A percentile compares a stretch with the other conserved stretches of the same genome.
phyloP scores from a whole-genome alignment of 2,329 filamentous ascomycete genomes.

The Westerdykella ornata region DNA sequence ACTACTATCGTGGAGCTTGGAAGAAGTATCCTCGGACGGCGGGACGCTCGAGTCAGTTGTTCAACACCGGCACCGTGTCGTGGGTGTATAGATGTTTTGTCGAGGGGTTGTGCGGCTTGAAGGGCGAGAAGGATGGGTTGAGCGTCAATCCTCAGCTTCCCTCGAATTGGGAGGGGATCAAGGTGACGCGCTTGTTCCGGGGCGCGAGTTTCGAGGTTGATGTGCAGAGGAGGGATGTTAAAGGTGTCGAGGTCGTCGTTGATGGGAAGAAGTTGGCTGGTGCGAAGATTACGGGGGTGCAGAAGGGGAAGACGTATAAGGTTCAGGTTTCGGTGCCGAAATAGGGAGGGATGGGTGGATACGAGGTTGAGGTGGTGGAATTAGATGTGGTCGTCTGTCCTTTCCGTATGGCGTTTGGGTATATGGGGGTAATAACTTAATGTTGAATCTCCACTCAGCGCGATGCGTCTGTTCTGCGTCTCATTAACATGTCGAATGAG shows the following conservation, averaged over 20 bases:
- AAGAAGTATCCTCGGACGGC: conserved; percentile 47
- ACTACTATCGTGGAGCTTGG: conserved; percentile 52
- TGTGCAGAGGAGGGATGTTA: conserved; percentile 40
- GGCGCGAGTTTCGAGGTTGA: conserved; percentile 47
- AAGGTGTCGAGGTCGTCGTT: conserved; percentile 38
- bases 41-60: conserved; percentile 51
- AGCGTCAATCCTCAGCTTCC: conserved; percentile 48
- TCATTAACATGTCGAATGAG: too few species aligned
- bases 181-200: conserved; percentile 46
- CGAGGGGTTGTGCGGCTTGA: conserved; percentile 51
- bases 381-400: too few species aligned
- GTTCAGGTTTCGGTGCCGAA: conserved; percentile 38
- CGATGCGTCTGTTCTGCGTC: too few species aligned
- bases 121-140: conserved; percentile 46
- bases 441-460: too few species aligned
- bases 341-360: not conserved
- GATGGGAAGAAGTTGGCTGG: conserved; percentile 38
- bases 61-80: conserved; percentile 54
- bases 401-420: too few species aligned
- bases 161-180: conserved; percentile 45
- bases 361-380: too few species aligned
- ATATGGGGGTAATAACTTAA: too few species aligned
- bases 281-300: conserved; percentile 39
- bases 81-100: conserved; percentile 53
- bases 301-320: conserved; percentile 42